Evolutionary conservation across 441 rosid genomes (phyloP).

Genomic region (Erodium moschatum): DNA sequence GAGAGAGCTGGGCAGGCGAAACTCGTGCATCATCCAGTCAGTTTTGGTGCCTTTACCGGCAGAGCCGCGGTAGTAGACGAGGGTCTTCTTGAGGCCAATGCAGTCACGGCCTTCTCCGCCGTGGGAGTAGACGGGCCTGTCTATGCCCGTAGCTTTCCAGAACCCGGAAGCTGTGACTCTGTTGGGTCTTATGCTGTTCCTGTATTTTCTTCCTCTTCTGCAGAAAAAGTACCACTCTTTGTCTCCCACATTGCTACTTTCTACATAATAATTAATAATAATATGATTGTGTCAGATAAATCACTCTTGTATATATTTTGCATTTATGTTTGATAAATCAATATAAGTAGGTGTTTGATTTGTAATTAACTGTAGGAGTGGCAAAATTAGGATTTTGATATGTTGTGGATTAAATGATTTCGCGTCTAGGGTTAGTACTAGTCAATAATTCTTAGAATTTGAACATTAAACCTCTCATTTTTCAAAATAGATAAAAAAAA

Average conservation of each 20-base stretch:
- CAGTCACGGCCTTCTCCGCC: constrained; percentile 35
- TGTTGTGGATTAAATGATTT: no score
- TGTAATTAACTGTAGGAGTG: no score
- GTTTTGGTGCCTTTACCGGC: constrained; percentile 94
- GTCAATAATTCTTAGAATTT: no score
- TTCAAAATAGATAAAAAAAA: no score
- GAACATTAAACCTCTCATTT: no score
- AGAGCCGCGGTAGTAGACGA: constrained; percentile 73
- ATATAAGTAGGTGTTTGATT: no score
- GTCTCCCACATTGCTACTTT: constrained; percentile 33
- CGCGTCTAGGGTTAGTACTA: no score
- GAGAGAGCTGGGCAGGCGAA: constrained; percentile 53
- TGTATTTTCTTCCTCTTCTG: constrained; percentile 82
- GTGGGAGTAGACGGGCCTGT: constrained; percentile 49
- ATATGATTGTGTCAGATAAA: no score
- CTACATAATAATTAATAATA: constrained; percentile 17
- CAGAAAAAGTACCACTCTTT: constrained; percentile 74
- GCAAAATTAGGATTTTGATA: no score
- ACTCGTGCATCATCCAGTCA: constrained; percentile 98
- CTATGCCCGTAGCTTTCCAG: constrained; percentile 97
- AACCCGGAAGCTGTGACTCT: constrained; percentile 91
- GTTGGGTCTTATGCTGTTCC: constrained; percentile 84
- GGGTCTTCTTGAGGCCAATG: constrained; percentile 80
- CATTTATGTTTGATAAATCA: no score
- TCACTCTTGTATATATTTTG: no score